Evolutionary conservation across 2,329 filamentous ascomycete genomes (phyloP).

Genomic region (Penicillium sp.): DNA sequence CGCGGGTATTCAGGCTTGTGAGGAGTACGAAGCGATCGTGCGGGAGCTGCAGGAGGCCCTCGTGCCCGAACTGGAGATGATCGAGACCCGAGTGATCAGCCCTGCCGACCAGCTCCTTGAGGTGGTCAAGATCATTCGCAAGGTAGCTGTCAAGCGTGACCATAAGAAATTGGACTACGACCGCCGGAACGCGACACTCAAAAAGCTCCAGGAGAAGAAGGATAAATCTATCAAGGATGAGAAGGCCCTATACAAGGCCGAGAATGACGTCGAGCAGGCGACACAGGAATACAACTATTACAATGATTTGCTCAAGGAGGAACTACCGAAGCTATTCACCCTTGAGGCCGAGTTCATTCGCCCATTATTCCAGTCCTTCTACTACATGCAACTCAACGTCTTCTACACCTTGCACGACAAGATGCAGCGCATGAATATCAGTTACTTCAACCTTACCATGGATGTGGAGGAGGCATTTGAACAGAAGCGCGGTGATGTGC

Average conservation of each 20-base stretch:
- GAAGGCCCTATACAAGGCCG: slow-evolving; percentile 93
- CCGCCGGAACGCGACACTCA: slow-evolving; percentile 75
- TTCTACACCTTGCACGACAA: slow-evolving; percentile 98
- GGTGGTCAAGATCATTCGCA: slow-evolving; percentile 93
- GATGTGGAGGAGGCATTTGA: slow-evolving; percentile 91
- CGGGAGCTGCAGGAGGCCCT: slow-evolving; percentile 85
- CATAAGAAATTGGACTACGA: slow-evolving; percentile 98
- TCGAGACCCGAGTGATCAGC: slow-evolving; percentile 84
- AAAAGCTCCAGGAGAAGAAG: slow-evolving; percentile 97
- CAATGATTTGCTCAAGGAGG: slow-evolving; percentile 94
- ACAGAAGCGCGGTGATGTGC: slow-evolving; percentile 82
- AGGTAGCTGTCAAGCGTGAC: slow-evolving; percentile 82
- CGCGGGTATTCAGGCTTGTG: slow-evolving; percentile 90
- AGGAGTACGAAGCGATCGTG: slow-evolving; percentile 92
- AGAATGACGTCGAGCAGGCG: slow-evolving; percentile 84
- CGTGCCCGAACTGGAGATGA: slow-evolving; percentile 94
- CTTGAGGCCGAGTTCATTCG: slow-evolving; percentile 94
- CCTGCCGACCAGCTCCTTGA: slow-evolving; percentile 91
- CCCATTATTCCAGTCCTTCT: slow-evolving; percentile 97
- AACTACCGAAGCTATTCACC: slow-evolving; percentile 85
- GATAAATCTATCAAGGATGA: slow-evolving; percentile 95
- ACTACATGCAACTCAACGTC: slow-evolving; percentile 99
- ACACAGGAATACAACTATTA: slow-evolving; percentile 98
- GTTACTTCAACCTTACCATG: slow-evolving; percentile 89
- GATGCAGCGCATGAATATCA: slow-evolving; percentile 97